Evolutionary conservation across 805 yeast species (phyloP), one percentile per base, ranked within the genome.

Genomic region (Brettanomyces sp.): DNA sequence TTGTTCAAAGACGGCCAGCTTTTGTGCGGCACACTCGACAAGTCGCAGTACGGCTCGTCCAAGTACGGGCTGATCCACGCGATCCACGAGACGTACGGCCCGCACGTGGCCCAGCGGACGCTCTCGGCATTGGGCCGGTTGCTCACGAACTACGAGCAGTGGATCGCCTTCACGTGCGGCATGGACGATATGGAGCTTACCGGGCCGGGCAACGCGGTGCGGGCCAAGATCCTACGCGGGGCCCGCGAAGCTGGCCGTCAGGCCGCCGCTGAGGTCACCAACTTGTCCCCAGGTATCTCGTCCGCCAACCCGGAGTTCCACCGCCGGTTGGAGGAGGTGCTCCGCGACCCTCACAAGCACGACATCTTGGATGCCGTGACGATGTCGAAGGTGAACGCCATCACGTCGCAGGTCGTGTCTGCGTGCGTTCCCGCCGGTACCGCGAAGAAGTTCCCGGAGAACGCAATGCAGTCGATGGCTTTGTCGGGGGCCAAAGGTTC

Each of bases 401-500:
- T 93, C 49, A 90, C 98, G 0, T 84, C 97, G n/a, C 84, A 85
- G 62, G 97, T 95, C 60, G 98, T 91, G 36, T 72, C 90, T 46
- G 80, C 79, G 64, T 88, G 97, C 80, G 90, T 93, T 60, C 99
- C 99, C 41, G 91, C 72, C 36, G 98, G 98, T 60, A 87, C 97
- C 2, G 85, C 87, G 85, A 93, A 93, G 68, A 74, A 81, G 62
- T 93, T 93, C 76, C 99, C 99, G 12, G 75, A 82, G 68, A 93
- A 93, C 68, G 80, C 95, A 36, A 93, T 93, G 98, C 99, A 93
- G 74, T 82, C 96, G 36, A 93, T 93, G 99, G 98, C 99, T 3
- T 72, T 93, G 41, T 91, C 98, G 39, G 99, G 99, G 67, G 99
- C 99, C 50, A 93, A 93, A 70, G 99, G 99, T 62, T 93, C 99